Conservation (phyloP, 2,329 filamentous ascomycete genomes). For the Botryotinia globosa region DNA sequence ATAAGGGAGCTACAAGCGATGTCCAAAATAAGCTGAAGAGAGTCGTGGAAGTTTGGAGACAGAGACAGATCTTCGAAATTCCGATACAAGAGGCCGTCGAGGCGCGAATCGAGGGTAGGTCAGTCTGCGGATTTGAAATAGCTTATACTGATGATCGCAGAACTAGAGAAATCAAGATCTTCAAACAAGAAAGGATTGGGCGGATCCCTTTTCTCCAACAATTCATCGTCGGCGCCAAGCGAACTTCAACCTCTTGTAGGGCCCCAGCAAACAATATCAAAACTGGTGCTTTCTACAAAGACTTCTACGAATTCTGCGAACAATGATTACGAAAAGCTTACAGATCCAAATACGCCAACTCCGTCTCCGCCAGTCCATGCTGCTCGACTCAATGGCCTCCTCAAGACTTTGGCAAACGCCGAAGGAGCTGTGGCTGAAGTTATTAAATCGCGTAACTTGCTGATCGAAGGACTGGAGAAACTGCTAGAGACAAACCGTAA, state of each 20-base stretch:
- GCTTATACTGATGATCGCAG: slow-evolving; percentile 41
- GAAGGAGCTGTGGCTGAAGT: slow-evolving; percentile 87
- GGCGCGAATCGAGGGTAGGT: slow-evolving; percentile 69
- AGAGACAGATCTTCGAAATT: slow-evolving; percentile 77
- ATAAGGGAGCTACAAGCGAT: slow-evolving; percentile 82
- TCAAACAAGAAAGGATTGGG: slow-evolving; percentile 52
- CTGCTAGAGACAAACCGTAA: slow-evolving; percentile 71
- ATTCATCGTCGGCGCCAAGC: slow-evolving; percentile 59
- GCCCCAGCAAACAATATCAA: slow-evolving; percentile 70
- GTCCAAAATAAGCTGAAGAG: slow-evolving; percentile 83
- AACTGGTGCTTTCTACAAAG: slow-evolving; percentile 66
- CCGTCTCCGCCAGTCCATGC: slow-evolving; percentile 89
- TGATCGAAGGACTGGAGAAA: slow-evolving; percentile 80
- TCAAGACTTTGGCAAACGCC: slow-evolving; percentile 83
- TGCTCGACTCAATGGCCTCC: slow-evolving; percentile 80
- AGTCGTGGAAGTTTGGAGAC: slow-evolving; percentile 92
- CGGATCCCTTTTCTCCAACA: slow-evolving; percentile 67
- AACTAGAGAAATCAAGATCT: slow-evolving; percentile 60
- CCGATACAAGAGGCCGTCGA: slow-evolving; percentile 81
- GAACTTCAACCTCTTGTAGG: slow-evolving; percentile 76
- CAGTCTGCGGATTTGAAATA: neutral
- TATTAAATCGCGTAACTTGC: slow-evolving; percentile 75
- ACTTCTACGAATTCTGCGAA: slow-evolving; percentile 68
- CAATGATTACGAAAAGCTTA: slow-evolving; percentile 80
- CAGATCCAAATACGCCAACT: slow-evolving; percentile 63